phyloP scores from a whole-genome alignment of 257 asterid species.

The Ehretia macrophylla region DNA sequence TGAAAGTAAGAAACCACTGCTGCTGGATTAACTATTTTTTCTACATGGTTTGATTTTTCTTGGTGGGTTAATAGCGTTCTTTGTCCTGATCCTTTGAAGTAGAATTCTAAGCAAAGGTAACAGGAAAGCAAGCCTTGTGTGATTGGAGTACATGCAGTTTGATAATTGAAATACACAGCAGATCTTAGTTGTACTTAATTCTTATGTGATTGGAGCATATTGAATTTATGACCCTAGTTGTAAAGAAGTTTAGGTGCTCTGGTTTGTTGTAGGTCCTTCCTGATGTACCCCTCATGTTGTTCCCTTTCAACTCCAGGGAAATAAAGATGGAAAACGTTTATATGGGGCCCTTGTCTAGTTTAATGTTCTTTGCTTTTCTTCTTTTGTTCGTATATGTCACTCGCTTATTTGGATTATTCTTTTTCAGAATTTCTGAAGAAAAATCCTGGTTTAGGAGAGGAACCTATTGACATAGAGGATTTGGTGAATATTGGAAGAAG shows the following conservation, averaged over 20 bases:
- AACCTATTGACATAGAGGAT: slow-evolving; percentile 97
- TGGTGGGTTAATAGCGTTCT: not conserved
- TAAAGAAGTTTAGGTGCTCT: too few species aligned
- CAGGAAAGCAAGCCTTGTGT: not conserved
- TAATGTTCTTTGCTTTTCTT: not conserved
- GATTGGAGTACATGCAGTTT: not conserved
- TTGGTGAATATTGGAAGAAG: slow-evolving; percentile 87
- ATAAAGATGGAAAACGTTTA: too few species aligned
- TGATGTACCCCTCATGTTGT: too few species aligned
- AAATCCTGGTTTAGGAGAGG: slow-evolving; percentile 79
- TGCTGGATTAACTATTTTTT: not conserved
- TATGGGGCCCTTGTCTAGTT: too few species aligned
- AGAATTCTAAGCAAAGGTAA: not conserved
- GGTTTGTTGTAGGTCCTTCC: too few species aligned
- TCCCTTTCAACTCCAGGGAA: too few species aligned
- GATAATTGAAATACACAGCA: too few species aligned
- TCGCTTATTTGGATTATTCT: not conserved
- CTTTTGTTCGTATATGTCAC: not conserved
- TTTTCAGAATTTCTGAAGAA: slow-evolving; percentile 57
- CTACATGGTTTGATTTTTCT: not conserved
- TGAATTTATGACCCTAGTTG: too few species aligned
- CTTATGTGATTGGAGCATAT: too few species aligned
- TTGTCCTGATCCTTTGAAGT: not conserved
- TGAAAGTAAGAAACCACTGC: too few species aligned
- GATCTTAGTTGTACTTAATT: too few species aligned